phyloP scores from a whole-genome alignment of 371 early-diverging fungal genomes.

The Apophysomyces variabilis region DNA sequence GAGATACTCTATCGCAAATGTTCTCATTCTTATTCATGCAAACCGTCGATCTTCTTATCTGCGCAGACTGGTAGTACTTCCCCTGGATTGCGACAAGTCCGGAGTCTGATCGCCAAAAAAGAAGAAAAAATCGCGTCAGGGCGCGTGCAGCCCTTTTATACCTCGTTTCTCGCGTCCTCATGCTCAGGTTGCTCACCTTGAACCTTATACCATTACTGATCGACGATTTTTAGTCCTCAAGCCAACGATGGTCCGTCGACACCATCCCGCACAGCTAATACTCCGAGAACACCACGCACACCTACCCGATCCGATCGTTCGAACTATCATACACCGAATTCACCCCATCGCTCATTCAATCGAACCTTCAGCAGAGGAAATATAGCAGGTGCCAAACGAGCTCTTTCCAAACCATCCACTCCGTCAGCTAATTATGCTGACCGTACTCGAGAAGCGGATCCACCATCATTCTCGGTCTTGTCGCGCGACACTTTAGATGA shows the following conservation, averaged over 20 bases:
- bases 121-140: too few relatives aligned
- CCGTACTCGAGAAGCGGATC: conserved; percentile 13
- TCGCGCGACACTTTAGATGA: conserved; percentile 1
- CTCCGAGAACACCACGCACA: conserved; percentile 4
- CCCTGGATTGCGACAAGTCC: too few relatives aligned
- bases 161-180: background rate
- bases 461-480: background rate
- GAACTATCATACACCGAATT: conserved; percentile 20
- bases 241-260: conserved; percentile 1
- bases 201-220: background rate
- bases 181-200: background rate
- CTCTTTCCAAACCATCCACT: conserved; percentile 12
- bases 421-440: conserved; percentile 20
- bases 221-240: background rate
- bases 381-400: conserved; percentile 7
- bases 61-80: too few relatives aligned
- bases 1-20: too few relatives aligned
- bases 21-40: too few relatives aligned
- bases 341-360: conserved; percentile 15
- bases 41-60: too few relatives aligned
- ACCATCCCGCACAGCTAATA: background rate
- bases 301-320: conserved; percentile 14
- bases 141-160: too few relatives aligned
- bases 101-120: too few relatives aligned
- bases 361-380: conserved; percentile 19